Conservation (phyloP, 768 basidiomycete species). For the Trametes sanguinea region DNA sequence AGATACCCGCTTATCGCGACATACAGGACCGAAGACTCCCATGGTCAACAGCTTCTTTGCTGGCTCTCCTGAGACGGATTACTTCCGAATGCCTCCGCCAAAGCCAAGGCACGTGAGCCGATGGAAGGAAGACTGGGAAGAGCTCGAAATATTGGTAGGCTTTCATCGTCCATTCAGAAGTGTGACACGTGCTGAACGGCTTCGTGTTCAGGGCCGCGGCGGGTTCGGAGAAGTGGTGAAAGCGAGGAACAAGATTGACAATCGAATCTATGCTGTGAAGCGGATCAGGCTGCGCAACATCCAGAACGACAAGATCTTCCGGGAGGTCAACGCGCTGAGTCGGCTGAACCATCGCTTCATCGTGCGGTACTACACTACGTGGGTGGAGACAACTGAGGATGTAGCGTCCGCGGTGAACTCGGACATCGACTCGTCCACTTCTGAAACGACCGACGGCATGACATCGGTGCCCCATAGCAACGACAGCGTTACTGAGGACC, state of each 20-base stretch:
- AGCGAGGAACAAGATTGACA: slow-evolving; percentile 86
- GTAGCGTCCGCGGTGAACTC: slow-evolving; percentile 47
- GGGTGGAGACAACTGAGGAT: slow-evolving; percentile 75
- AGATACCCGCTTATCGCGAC: background rate
- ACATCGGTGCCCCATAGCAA: slow-evolving; percentile 56
- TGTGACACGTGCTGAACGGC: background rate
- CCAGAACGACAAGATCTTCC: slow-evolving; percentile 87
- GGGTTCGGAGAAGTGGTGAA: slow-evolving; percentile 96
- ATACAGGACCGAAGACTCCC: slow-evolving; percentile 50
- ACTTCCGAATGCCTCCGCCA: slow-evolving; percentile 48
- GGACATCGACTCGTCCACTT: slow-evolving; percentile 29
- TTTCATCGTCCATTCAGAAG: background rate
- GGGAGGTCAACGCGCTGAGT: slow-evolving; percentile 90
- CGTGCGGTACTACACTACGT: slow-evolving; percentile 89
- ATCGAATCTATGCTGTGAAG: slow-evolving; percentile 86
- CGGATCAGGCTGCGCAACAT: slow-evolving; percentile 79
- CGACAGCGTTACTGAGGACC: slow-evolving; percentile 38
- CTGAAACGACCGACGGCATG: slow-evolving; percentile 47
- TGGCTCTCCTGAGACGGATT: slow-evolving; percentile 68
- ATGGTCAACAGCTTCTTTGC: slow-evolving; percentile 43
- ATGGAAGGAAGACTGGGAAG: slow-evolving; percentile 95
- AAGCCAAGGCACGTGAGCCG: slow-evolving; percentile 61
- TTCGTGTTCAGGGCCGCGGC: slow-evolving; percentile 67
- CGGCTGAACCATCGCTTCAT: slow-evolving; percentile 86
- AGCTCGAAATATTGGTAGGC: slow-evolving; percentile 76